Evolutionary conservation across 345 rosid genomes (phyloP), one percentile per base, ranked within the genome.

Genomic region (Brassica rapa): DNA sequence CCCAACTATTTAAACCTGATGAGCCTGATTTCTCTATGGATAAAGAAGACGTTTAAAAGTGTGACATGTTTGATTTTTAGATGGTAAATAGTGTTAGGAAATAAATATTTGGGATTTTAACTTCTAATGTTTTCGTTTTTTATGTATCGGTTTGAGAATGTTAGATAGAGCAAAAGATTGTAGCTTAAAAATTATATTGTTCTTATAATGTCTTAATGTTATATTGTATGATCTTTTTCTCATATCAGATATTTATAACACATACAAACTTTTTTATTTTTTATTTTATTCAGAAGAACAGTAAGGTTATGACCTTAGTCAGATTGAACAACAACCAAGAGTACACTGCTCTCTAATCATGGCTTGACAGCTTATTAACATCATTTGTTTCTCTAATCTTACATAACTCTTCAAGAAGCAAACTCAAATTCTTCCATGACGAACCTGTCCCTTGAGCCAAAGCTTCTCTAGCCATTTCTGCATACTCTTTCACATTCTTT

Each of bases 1-100:
- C 94, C 46, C 83, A 85, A 82, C 69, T 94, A 77, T 81, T 89
- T 43, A 95, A 93, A 83, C 98, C 94, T 15, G 88, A 89, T 39
- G 96, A 91, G 35, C 96, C 89, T 73, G 88, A 95, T 85, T 95
- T 85, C 83, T 85, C 84, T 2, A 33, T 74, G 59, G 80, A 84
- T 63, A 81, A 78, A 33, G 85, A 83, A 32, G 77, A 81, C 1
- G 82, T 75, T 70, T 84, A 77, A 80, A 33, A 21, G 5, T 63
- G 61, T 71, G 24, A 72, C 14, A 23, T 56, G 27, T 24, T 24
- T 24, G 64, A 10, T 71, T 59, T 49, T 19, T 79, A 79, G 82
- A 68, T 60, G 64, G 75, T 73, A 62, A 51, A 68, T 80, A 73
- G 82, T 11, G 29, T 60, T 73, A 79, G 82, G 59, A 73, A 23